These are phyloP conservation scores for Haplosporangium sp. DNA, from an alignment of 371 early-diverging fungal species.

Conservation along the genomic window DNA sequence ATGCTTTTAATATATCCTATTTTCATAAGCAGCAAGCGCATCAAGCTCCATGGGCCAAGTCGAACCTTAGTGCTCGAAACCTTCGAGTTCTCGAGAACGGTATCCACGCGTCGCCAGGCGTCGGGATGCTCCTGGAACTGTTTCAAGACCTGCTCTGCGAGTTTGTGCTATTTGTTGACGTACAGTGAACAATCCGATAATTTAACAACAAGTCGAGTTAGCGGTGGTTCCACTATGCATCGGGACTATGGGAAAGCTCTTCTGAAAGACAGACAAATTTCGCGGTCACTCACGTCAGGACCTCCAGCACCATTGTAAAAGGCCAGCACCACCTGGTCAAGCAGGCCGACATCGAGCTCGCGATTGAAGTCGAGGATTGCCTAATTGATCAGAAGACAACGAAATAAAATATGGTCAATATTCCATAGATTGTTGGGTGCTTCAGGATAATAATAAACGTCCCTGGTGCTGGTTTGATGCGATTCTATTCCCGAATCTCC, in stretches of 20 bases:
- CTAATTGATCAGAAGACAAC: slow-evolving; percentile 35
- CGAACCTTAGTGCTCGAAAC: slow-evolving; percentile 88
- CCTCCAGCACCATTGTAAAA: slow-evolving; percentile 74
- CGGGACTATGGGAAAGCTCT: background rate
- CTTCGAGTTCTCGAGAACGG: slow-evolving; percentile 89
- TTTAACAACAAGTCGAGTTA: background rate
- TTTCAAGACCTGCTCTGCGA: slow-evolving; percentile 84
- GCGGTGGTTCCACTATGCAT: background rate
- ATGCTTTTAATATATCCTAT: background rate
- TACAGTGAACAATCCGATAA: background rate
- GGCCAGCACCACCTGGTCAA: slow-evolving; percentile 90
- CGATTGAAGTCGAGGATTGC: slow-evolving; percentile 89
- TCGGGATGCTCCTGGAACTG: slow-evolving; percentile 98
- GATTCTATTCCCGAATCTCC: too few relatives aligned
- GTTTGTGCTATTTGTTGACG: slow-evolving; percentile 72
- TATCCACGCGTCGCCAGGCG: slow-evolving; percentile 96
- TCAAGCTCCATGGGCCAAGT: too few relatives aligned
- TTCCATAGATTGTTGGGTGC: background rate
- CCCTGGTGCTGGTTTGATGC: background rate
- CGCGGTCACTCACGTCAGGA: slow-evolving; percentile 68
- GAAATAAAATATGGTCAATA: background rate
- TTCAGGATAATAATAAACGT: background rate
- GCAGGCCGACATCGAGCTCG: slow-evolving; percentile 85
- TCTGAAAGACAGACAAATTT: slow-evolving; percentile 1
- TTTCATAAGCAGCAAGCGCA: background rate